A percentile compares a stretch with the other conserved stretches of the same genome.
These are phyloP conservation scores for Candida tallmaniae DNA, from an alignment of 805 yeast species.

Conservation along the genomic window DNA sequence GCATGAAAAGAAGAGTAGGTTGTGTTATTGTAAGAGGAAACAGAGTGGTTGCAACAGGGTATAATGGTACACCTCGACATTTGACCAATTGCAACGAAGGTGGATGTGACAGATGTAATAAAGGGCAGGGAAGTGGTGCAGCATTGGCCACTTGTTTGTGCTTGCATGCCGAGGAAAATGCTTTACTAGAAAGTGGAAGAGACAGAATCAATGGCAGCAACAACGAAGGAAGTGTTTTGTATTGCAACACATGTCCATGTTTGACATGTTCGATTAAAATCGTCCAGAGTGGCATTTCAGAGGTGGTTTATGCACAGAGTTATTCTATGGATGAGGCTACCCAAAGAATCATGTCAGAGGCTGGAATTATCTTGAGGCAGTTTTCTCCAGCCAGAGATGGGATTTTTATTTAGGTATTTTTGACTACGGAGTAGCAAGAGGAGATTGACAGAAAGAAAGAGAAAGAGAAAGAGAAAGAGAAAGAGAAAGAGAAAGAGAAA, in stretches of 20 bases:
- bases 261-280: constrained; percentile 93
- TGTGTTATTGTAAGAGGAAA: constrained; percentile 87
- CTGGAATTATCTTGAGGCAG: constrained; percentile 64
- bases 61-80: constrained; percentile 95
- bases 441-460: background rate
- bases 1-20: constrained; percentile 97
- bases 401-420: constrained; percentile 23
- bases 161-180: constrained; percentile 96
- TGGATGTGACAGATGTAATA: constrained; percentile 88
- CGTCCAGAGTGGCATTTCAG: constrained; percentile 85
- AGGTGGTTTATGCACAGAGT: constrained; percentile 89
- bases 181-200: constrained; percentile 89
- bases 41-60: constrained; percentile 92
- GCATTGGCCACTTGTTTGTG: constrained; percentile 83
- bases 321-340: constrained; percentile 89
- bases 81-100: constrained; percentile 89
- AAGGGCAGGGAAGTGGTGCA: constrained; percentile 58
- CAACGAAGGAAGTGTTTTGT: constrained; percentile 49
- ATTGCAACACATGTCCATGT: constrained; percentile 98
- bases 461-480: background rate
- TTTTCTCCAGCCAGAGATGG: constrained; percentile 39
- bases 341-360: constrained; percentile 65
- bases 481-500: no score
- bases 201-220: constrained; percentile 51
- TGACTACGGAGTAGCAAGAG: background rate